A percentile compares a stretch with the other conserved stretches of the same genome.
Evolutionary conservation across 2,329 filamentous ascomycete genomes (phyloP).

Genomic region (Colletotrichum euphorbiae): DNA sequence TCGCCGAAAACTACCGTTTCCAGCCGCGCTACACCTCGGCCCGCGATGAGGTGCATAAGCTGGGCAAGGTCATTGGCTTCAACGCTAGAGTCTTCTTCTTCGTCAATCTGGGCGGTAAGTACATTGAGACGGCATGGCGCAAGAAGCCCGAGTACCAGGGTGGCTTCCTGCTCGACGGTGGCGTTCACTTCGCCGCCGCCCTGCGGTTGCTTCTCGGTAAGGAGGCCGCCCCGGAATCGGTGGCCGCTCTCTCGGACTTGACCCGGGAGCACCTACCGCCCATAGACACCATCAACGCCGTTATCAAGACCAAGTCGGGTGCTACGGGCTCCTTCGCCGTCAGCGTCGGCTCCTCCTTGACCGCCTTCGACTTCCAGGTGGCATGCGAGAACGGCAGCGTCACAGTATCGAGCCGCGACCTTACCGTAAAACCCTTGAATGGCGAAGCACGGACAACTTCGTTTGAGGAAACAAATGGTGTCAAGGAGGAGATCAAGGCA

Average conservation of each 20-base stretch:
- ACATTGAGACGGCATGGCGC: conserved; percentile 61
- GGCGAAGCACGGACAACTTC: conserved; percentile 50
- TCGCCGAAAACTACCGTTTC: conserved; percentile 82
- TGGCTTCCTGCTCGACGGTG: conserved; percentile 81
- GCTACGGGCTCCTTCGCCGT: conserved; percentile 67
- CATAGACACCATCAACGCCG: conserved; percentile 74
- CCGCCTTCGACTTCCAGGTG: conserved; percentile 66
- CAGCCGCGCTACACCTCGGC: conserved; percentile 66
- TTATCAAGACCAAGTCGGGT: conserved; percentile 65
- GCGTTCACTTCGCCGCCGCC: conserved; percentile 77
- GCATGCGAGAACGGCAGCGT: conserved; percentile 70
- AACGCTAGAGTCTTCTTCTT: conserved; percentile 57
- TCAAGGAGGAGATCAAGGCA: conserved; percentile 69
- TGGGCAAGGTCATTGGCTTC: conserved; percentile 58
- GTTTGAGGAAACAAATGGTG: conserved; percentile 64
- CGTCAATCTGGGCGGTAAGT: conserved; percentile 49
- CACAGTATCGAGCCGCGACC: conserved; percentile 57
- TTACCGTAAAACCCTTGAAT: conserved; percentile 52
- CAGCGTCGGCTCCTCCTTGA: conserved; percentile 67
- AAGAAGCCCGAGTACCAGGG: conserved; percentile 78
- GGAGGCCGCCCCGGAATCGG: conserved; percentile 53
- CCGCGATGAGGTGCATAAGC: conserved; percentile 51
- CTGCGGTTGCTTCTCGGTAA: conserved; percentile 68
- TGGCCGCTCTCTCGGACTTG: conserved; percentile 64
- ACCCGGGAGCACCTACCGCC: conserved; percentile 68